A percentile compares a stretch with the other conserved stretches of the same genome.
phyloP scores from a whole-genome alignment of 148 eudicot genomes.

The Spergularia marina region DNA sequence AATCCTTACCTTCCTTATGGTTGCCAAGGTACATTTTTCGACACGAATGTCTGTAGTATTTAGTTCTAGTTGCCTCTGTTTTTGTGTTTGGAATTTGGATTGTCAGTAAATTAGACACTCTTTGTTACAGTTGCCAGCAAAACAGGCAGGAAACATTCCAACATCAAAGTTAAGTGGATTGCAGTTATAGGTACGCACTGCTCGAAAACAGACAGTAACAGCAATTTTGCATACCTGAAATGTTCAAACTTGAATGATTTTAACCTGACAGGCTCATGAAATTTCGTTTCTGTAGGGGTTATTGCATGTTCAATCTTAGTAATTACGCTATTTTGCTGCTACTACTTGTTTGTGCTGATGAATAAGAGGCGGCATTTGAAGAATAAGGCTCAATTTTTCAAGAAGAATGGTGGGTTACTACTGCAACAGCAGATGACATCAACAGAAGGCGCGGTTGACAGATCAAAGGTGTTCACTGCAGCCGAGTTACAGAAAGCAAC shows the following conservation, averaged over 20 bases:
- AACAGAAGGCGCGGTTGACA: slow-evolving; percentile 13
- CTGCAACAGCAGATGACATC: slow-evolving; percentile 22
- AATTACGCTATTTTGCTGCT: slow-evolving; percentile 14
- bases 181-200: slow-evolving; percentile 11
- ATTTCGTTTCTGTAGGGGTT: slow-evolving; percentile 9
- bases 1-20: slow-evolving; percentile 25
- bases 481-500: slow-evolving; percentile 25
- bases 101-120: neutral
- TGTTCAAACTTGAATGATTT: no score
- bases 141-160: slow-evolving; percentile 10
- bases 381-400: slow-evolving; percentile 10
- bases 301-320: slow-evolving; percentile 4
- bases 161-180: slow-evolving; percentile 9
- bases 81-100: no score
- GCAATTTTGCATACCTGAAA: neutral
- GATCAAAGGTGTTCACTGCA: slow-evolving; percentile 21
- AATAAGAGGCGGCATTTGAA: slow-evolving; percentile 2
- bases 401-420: slow-evolving; percentile 23
- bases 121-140: slow-evolving; percentile 19
- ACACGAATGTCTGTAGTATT: neutral
- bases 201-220: neutral
- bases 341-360: neutral
- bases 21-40: slow-evolving; percentile 11
- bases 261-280: no score
- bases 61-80: neutral